phyloP scores from a whole-genome alignment of 1,284 basidiomycete genomes.

The Marasmius tenuissimus region DNA sequence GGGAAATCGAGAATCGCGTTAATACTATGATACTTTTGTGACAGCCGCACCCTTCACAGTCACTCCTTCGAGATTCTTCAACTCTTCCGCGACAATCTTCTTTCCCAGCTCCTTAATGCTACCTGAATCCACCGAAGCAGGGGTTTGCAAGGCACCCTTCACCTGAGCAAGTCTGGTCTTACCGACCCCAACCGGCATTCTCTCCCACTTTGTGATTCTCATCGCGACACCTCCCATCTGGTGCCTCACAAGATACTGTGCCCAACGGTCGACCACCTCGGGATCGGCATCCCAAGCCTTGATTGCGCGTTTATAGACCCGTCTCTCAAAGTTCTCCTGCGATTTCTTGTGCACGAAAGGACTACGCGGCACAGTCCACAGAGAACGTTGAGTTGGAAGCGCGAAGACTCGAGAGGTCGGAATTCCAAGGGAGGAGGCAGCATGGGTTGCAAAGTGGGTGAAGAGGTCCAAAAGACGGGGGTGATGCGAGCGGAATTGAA shows the following conservation, averaged over 20 bases:
- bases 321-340: constrained; percentile 94
- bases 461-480: constrained; percentile 74
- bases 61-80: constrained; percentile 12
- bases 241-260: constrained; percentile 80
- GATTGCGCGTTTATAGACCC: constrained; percentile 82
- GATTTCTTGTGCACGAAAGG: constrained; percentile 95
- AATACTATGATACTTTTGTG: background rate
- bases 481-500: constrained; percentile 84
- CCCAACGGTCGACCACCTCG: constrained; percentile 80
- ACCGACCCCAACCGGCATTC: constrained; percentile 68
- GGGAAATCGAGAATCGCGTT: background rate
- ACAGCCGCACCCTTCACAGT: background rate
- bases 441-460: constrained; percentile 82
- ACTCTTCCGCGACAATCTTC: constrained; percentile 48
- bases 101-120: constrained; percentile 30
- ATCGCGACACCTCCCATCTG: constrained; percentile 86
- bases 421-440: constrained; percentile 83
- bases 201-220: constrained; percentile 78
- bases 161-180: constrained; percentile 34
- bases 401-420: constrained; percentile 70
- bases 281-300: constrained; percentile 90
- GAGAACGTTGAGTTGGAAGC: constrained; percentile 75
- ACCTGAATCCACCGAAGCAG: constrained; percentile 22
- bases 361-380: constrained; percentile 87
- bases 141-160: constrained; percentile 30